These are phyloP conservation scores for Intubia oerlemansii DNA, from an alignment of 2,329 filamentous ascomycete genomes.

Conservation along the genomic window DNA sequence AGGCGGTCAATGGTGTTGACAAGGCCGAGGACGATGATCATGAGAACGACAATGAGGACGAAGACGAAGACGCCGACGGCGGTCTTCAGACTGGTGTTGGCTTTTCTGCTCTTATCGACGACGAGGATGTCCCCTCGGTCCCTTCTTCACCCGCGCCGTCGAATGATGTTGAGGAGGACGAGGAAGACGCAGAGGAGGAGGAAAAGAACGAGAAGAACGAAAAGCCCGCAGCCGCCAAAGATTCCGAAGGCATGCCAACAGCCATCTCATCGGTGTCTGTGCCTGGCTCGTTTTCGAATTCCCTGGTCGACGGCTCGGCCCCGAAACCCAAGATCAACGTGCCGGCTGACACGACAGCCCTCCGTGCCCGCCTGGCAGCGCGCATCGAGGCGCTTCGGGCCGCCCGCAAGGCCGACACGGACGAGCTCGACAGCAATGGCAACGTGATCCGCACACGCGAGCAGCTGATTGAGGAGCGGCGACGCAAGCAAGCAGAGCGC, in stretches of 20 bases:
- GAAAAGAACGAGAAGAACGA: background rate
- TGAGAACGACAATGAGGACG: background rate
- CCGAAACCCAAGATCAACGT: conserved; percentile 2
- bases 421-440: conserved; percentile 36
- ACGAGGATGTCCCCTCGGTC: conserved; percentile 18
- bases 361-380: conserved; percentile 59
- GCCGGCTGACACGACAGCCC: conserved; percentile 49
- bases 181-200: background rate
- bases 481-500: conserved; percentile 69
- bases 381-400: conserved; percentile 71
- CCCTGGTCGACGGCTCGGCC: conserved; percentile 11
- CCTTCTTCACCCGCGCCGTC: conserved; percentile 13
- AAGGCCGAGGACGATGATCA: conserved; percentile 25
- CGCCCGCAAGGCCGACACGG: conserved; percentile 56
- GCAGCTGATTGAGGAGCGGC: conserved; percentile 75
- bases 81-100: conserved; percentile 21
- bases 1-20: conserved; percentile 20
- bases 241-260: conserved; percentile 24
- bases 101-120: conserved; percentile 23
- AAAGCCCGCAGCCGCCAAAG: conserved; percentile 10
- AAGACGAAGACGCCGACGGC: conserved; percentile 26
- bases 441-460: conserved; percentile 68
- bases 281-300: conserved; percentile 2
- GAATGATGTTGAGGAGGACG: background rate
- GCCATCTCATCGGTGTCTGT: conserved; percentile 2